Evolutionary conservation across 2,329 filamentous ascomycete genomes (phyloP).

Genomic region (Cercospora sp.): DNA sequence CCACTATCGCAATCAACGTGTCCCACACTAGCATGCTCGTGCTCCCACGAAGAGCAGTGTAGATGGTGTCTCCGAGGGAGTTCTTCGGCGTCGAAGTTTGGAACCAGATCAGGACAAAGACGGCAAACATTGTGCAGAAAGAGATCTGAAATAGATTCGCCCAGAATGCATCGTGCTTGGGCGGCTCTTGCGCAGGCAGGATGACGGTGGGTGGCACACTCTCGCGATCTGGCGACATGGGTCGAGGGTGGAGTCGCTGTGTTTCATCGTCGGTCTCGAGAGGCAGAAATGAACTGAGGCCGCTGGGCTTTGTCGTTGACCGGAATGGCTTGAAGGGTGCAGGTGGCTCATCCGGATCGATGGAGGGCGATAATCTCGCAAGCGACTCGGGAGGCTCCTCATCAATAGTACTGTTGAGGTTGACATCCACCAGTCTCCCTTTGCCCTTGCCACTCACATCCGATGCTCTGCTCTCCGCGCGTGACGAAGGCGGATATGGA

Average conservation of each 20-base stretch:
- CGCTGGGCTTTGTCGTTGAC: slow-evolving; percentile 43
- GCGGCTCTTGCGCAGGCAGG: slow-evolving; percentile 65
- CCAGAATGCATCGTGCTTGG: slow-evolving; percentile 87
- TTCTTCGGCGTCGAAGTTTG: slow-evolving; percentile 77
- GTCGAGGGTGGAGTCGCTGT: slow-evolving; percentile 47
- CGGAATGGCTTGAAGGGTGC: slow-evolving; percentile 58
- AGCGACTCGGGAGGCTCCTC: slow-evolving; percentile 44
- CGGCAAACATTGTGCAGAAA: slow-evolving; percentile 79
- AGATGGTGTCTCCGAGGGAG: slow-evolving; percentile 88
- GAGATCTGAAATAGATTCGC: slow-evolving; percentile 85
- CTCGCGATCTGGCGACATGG: slow-evolving; percentile 53
- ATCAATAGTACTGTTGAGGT: slow-evolving; percentile 67
- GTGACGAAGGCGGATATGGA: slow-evolving; percentile 40
- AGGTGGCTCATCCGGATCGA: slow-evolving; percentile 50
- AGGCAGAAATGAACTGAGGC: slow-evolving; percentile 49
- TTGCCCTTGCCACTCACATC: slow-evolving; percentile 58
- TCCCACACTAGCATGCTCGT: slow-evolving; percentile 89
- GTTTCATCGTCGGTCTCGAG: slow-evolving; percentile 56
- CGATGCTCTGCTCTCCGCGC: slow-evolving; percentile 47
- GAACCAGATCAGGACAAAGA: slow-evolving; percentile 84
- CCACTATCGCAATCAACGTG: slow-evolving; percentile 83
- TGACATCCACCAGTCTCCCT: slow-evolving; percentile 77
- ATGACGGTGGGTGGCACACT: slow-evolving; percentile 60
- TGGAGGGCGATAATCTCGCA: slow-evolving; percentile 41
- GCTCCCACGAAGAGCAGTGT: slow-evolving; percentile 81